Evolutionary conservation across 176 grass and related monocot genomes (phyloP), one percentile per base, ranked within the genome.

Genomic region (Carex kokanica): DNA sequence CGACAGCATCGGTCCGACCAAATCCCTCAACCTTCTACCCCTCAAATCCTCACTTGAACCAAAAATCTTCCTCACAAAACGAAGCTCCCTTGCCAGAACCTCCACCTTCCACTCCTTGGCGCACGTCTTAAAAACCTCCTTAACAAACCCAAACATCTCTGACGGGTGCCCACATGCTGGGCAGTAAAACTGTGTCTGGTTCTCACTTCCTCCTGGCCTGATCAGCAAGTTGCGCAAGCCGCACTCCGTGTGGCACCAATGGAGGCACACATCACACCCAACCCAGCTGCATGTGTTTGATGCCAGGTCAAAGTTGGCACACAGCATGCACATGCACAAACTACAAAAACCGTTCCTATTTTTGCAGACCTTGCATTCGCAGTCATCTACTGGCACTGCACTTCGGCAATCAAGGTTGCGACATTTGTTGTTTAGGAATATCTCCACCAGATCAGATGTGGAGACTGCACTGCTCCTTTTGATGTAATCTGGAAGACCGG

Each of bases 91-190:
- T 59, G 84, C 38, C 59, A 98, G 85, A 8, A 82, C 88, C 25
- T 98, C 92, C 17, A 82, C 66, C 58, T 81, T 93, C 96, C 96
- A 98, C 49, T 95, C 89, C 54, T 80, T 93, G 2, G 64, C 92
- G 85, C 96, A 98, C 62, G 89, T 91, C 81, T 62, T 88, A 78
- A 98, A 98, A 62, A 95, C 96, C 86, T 93, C 96, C 77, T 91
- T 95, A 56, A 98, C 93, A 90, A 98, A 95, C 72, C 96, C 96
- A 95, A 95, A 93, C 92, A 98, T 98, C 88, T 98, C 90, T 32
- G 92, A 95, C 60, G 91, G 89, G 87, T 98, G 93, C 16, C 84
- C 89, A 81, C 95, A 98, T 60, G 90, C 92, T 78, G 79, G 16
- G 7, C 95, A 98, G 74, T 93, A 83, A 82, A 98, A 98, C 53